Evolutionary conservation across 1,284 basidiomycete genomes (phyloP).

Genomic region (Ustilago crameri): DNA sequence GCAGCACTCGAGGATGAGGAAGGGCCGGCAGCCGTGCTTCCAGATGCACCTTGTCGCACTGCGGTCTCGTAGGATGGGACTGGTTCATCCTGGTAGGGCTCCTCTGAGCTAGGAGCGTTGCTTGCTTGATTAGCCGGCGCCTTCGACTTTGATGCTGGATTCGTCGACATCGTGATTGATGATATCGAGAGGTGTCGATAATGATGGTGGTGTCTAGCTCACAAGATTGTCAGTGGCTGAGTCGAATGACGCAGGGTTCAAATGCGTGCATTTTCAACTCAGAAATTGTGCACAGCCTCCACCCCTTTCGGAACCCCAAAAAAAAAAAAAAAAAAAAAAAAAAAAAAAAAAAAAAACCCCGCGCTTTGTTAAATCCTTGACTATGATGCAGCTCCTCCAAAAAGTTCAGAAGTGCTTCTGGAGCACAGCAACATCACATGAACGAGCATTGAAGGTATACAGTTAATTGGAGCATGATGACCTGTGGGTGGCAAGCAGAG

Average conservation of each 20-base stretch:
- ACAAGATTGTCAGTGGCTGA: background rate
- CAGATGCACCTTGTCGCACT: slow-evolving; percentile 31
- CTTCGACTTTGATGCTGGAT: slow-evolving; percentile 1
- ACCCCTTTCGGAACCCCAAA: background rate
- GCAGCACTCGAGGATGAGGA: slow-evolving; percentile 7
- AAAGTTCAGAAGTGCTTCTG: too few relatives aligned
- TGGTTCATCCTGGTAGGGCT: slow-evolving; percentile 29
- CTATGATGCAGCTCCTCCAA: too few relatives aligned
- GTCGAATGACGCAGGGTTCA: slow-evolving; percentile 14
- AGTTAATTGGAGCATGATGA: background rate
- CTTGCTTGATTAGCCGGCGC: background rate
- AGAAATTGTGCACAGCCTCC: background rate
- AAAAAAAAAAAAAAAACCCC: too few relatives aligned
- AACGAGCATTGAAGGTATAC: background rate
- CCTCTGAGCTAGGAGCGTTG: background rate
- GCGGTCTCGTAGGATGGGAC: slow-evolving; percentile 52
- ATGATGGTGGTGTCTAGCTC: background rate
- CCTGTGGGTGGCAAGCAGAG: background rate
- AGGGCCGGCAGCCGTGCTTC: slow-evolving; percentile 22
- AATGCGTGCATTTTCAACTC: slow-evolving; percentile 1
- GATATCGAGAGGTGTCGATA: background rate
- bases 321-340: too few relatives aligned
- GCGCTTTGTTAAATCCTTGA: too few relatives aligned
- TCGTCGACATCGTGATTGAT: slow-evolving; percentile 2
- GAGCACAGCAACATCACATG: too few relatives aligned